phyloP scores from a whole-genome alignment of 2,329 filamentous ascomycete species.

The Ophiosphaerella narmari region DNA sequence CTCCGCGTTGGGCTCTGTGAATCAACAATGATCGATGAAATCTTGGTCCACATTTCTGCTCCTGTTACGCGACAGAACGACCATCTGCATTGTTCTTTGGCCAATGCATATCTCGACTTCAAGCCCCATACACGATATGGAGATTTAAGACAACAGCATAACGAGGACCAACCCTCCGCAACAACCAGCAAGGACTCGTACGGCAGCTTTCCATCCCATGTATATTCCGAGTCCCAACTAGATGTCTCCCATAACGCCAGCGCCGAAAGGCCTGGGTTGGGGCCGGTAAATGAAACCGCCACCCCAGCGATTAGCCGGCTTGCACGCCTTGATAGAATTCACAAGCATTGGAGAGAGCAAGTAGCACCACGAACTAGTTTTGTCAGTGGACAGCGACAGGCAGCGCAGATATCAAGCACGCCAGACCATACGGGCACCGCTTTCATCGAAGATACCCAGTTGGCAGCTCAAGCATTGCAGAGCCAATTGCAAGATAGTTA shows the following conservation, averaged over 20 bases:
- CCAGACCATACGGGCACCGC: slow-evolving; percentile 15
- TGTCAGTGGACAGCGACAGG: background rate
- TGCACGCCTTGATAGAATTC: slow-evolving; percentile 31
- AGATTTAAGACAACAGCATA: background rate
- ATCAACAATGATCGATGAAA: slow-evolving; percentile 42
- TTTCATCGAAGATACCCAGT: slow-evolving; percentile 51
- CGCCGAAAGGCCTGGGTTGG: background rate
- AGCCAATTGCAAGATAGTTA: slow-evolving; percentile 45
- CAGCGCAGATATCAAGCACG: background rate
- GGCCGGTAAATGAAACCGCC: slow-evolving; percentile 6
- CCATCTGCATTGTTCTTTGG: slow-evolving; percentile 47
- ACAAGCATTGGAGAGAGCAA: slow-evolving; percentile 27
- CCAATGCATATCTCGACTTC: slow-evolving; percentile 49
- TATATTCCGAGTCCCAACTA: slow-evolving; percentile 13
- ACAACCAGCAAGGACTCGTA: slow-evolving; percentile 35
- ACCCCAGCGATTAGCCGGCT: slow-evolving; percentile 25
- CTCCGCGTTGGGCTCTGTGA: background rate
- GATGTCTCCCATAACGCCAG: background rate
- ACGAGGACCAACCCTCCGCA: slow-evolving; percentile 5
- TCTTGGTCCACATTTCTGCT: slow-evolving; percentile 54
- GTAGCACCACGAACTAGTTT: slow-evolving; percentile 12
- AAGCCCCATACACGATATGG: slow-evolving; percentile 14
- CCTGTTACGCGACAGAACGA: slow-evolving; percentile 49
- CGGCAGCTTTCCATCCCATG: slow-evolving; percentile 40
- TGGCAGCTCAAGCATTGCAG: slow-evolving; percentile 47